Evolutionary conservation across 345 rosid genomes (phyloP).

Genomic region (Fremontodendron californicum): DNA sequence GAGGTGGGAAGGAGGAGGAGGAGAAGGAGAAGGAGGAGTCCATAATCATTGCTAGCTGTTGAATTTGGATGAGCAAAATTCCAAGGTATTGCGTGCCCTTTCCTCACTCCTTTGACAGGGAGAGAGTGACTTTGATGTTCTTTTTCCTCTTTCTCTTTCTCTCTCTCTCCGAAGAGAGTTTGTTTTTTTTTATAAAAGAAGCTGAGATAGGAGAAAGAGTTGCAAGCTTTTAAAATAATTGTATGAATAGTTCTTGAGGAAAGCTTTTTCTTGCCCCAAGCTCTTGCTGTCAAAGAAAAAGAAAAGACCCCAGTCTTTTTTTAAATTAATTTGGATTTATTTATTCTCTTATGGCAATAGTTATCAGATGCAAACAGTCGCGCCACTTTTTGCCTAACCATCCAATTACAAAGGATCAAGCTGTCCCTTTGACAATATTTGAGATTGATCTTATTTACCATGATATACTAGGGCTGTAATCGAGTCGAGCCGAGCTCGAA

Average conservation of each 20-base stretch:
- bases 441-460: background rate
- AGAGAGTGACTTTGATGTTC: background rate
- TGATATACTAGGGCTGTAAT: no score
- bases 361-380: background rate
- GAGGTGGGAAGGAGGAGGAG: background rate
- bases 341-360: background rate
- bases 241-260: no score
- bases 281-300: background rate
- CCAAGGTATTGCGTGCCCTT: background rate
- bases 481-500: no score
- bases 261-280: background rate
- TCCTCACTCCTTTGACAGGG: background rate
- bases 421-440: background rate
- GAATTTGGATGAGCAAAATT: background rate
- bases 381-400: background rate
- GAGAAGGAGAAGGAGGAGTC: background rate
- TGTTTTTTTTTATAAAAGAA: no score
- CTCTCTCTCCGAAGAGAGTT: background rate
- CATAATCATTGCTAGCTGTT: background rate
- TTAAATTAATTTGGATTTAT: background rate
- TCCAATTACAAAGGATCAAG: background rate
- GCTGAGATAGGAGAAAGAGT: no score
- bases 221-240: no score
- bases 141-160: no score
- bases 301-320: background rate